A percentile compares a stretch with the other conserved stretches of the same genome.
These are phyloP conservation scores for Penicillium sp. DNA, from an alignment of 2,329 filamentous ascomycete genomes.

Conservation along the genomic window DNA sequence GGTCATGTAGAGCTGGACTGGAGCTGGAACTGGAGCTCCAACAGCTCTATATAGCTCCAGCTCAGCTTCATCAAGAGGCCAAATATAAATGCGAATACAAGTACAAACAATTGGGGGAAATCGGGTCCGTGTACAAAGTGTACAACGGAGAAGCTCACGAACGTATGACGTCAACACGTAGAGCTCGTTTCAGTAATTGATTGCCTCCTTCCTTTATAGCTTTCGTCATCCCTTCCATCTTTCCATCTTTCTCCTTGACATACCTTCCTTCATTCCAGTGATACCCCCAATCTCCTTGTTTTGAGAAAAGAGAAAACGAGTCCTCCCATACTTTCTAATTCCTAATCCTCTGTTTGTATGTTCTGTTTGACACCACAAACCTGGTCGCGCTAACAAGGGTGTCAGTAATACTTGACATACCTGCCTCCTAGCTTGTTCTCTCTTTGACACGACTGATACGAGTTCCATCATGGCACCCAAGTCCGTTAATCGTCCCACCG, in stretches of 20 bases:
- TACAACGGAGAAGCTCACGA: too few species aligned
- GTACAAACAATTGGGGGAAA: too few species aligned
- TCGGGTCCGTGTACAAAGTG: too few species aligned
- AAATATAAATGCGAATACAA: too few species aligned
- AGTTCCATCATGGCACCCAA: conserved; percentile 27
- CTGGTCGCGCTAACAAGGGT: conserved; percentile 5
- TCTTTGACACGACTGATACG: conserved; percentile 8
- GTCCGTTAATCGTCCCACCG: conserved; percentile 66
- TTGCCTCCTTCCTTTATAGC: conserved; percentile 2
- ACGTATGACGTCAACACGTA: conserved; percentile 10
- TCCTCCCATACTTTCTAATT: conserved; percentile 8
- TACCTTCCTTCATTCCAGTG: conserved; percentile 23
- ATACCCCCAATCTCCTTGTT: conserved; percentile 21
- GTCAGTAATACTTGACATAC: conserved; percentile 5
- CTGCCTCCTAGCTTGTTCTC: not conserved
- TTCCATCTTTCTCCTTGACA: conserved; percentile 7
- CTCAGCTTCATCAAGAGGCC: too few species aligned
- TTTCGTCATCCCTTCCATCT: conserved; percentile 16
- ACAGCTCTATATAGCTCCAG: too few species aligned
- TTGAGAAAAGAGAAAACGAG: not conserved
- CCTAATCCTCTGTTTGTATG: conserved; percentile 11
- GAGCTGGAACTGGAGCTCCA: too few species aligned
- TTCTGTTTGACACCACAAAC: conserved; percentile 16
- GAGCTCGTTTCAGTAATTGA: conserved; percentile 3
- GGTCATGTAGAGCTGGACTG: too few species aligned